Conservation (phyloP, 306 rosid genomes). For the Lathyrus oleraceus region DNA sequence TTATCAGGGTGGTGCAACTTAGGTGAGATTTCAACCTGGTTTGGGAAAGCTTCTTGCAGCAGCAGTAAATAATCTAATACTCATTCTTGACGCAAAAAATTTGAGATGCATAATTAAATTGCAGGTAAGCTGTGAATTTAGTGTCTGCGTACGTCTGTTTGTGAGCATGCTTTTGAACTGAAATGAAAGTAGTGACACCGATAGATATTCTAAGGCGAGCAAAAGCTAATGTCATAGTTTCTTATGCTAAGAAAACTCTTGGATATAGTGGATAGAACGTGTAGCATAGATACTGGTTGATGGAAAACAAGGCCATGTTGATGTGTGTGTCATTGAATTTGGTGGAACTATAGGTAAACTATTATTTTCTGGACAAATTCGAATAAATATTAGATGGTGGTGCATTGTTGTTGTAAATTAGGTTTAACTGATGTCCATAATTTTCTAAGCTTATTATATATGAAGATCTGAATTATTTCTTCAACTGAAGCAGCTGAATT, state of each 20-base stretch:
- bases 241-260: too few species aligned
- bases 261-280: slow-evolving; percentile 60
- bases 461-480: too few species aligned
- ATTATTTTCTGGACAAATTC: slow-evolving; percentile 26
- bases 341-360: slow-evolving; percentile 83
- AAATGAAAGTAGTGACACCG: too few species aligned
- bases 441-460: too few species aligned
- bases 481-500: too few species aligned
- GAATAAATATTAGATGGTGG: neutral
- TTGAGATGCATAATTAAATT: slow-evolving; percentile 49
- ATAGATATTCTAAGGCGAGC: too few species aligned
- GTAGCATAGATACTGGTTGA: slow-evolving; percentile 69
- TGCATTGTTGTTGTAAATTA: neutral
- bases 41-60: slow-evolving; percentile 74
- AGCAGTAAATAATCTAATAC: slow-evolving; percentile 50
- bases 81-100: slow-evolving; percentile 67
- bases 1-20: slow-evolving; percentile 73
- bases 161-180: neutral
- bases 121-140: slow-evolving; percentile 48
- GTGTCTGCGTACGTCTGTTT: neutral
- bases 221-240: too few species aligned
- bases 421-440: neutral
- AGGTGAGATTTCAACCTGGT: slow-evolving; percentile 78
- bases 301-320: slow-evolving; percentile 73
- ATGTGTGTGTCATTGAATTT: slow-evolving; percentile 81